A percentile compares a stretch with the other conserved stretches of the same genome.
phyloP scores from a whole-genome alignment of 768 basidiomycete species.

The Cantharellus anzutake region DNA sequence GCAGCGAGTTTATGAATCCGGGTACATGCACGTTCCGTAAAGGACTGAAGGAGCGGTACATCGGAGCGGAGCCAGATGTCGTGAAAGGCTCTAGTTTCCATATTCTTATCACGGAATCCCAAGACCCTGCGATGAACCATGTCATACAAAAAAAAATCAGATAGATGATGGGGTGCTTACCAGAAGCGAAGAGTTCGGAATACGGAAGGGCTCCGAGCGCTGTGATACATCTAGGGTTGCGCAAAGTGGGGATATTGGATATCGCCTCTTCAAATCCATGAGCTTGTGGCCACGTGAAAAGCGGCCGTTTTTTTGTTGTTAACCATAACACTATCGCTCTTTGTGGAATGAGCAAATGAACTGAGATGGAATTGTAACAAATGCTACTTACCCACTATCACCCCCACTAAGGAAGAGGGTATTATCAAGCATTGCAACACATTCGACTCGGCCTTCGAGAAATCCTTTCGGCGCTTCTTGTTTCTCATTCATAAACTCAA shows the following conservation, averaged over 20 bases:
- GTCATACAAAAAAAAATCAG: background rate
- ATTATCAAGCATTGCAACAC: conserved; percentile 91
- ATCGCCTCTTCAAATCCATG: conserved; percentile 62
- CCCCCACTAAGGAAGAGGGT: conserved; percentile 83
- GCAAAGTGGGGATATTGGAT: conserved; percentile 21
- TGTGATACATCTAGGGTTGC: conserved; percentile 82
- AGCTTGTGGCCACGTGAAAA: conserved; percentile 69
- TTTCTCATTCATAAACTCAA: conserved; percentile 28
- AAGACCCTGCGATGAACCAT: conserved; percentile 45
- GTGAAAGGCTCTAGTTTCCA: conserved; percentile 77
- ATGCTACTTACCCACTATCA: conserved; percentile 67
- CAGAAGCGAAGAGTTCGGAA: conserved; percentile 80
- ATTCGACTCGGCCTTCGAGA: conserved; percentile 82
- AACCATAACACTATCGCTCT: conserved; percentile 90
- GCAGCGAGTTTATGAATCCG: conserved; percentile 83
- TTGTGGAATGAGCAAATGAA: background rate
- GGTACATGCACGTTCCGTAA: conserved; percentile 42
- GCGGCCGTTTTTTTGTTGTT: conserved; percentile 84
- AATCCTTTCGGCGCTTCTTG: conserved; percentile 24
- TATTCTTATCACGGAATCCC: conserved; percentile 75
- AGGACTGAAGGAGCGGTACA: conserved; percentile 43
- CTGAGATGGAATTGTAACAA: background rate
- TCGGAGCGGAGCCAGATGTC: background rate
- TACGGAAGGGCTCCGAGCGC: conserved; percentile 66
- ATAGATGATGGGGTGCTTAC: conserved; percentile 23